Conservation (phyloP, 2,329 filamentous ascomycete species). For the Neofusicoccum laricinum region DNA sequence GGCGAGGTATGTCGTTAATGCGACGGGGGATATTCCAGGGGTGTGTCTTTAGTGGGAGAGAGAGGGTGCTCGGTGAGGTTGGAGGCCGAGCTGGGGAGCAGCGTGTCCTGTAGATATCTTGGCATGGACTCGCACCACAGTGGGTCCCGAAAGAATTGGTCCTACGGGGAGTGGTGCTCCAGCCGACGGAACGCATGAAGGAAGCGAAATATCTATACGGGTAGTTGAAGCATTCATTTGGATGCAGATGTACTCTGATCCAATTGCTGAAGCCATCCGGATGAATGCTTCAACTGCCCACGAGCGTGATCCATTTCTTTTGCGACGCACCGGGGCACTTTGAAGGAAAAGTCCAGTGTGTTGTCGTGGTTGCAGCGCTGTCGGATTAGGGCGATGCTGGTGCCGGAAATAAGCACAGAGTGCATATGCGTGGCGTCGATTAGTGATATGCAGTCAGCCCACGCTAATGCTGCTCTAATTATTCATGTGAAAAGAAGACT, state of each 20-base stretch:
- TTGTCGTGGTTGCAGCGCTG: neutral
- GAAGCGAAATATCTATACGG: too few species aligned
- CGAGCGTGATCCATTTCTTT: too few species aligned
- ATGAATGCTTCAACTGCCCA: too few species aligned
- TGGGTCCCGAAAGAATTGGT: too few species aligned
- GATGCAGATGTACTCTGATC: too few species aligned
- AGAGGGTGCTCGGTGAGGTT: too few species aligned
- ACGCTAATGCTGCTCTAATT: neutral
- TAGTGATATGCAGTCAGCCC: neutral
- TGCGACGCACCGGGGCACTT: too few species aligned
- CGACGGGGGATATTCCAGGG: slow-evolving; percentile 29
- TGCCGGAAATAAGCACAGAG: neutral
- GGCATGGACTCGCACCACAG: neutral
- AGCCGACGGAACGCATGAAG: too few species aligned
- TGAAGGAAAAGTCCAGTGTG: neutral
- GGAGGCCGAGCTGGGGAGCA: too few species aligned
- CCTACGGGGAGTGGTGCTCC: too few species aligned
- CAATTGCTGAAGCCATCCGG: too few species aligned
- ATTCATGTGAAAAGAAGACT: neutral
- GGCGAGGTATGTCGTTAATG: slow-evolving; percentile 36
- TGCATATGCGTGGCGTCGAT: neutral
- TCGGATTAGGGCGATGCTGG: neutral
- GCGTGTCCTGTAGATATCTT: neutral
- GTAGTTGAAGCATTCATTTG: too few species aligned
- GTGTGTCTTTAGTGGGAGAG: slow-evolving; percentile 25